Percentiles rank a stretch among this genome's conserved stretches.
Conservation (phyloP, 1,284 basidiomycete species). For the Austroboletus niveus region DNA sequence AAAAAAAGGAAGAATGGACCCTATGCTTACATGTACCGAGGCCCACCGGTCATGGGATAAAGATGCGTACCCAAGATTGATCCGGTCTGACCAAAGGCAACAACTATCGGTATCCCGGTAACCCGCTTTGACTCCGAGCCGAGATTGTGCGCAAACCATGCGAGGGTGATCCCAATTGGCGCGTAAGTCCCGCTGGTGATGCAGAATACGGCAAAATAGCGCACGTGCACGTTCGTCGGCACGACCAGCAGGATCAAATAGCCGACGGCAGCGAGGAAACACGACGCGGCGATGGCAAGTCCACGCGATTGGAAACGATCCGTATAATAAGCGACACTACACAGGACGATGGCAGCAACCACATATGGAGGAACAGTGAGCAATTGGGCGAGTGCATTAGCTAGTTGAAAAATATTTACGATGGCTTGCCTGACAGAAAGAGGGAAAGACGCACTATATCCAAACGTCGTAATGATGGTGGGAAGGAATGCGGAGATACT, state of each 20-base stretch:
- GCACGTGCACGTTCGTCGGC: conserved; percentile 47
- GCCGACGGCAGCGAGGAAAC: conserved; percentile 50
- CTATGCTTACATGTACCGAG: conserved; percentile 55
- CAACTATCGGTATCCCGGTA: conserved; percentile 72
- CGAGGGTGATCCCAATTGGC: conserved; percentile 64
- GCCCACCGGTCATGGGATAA: conserved; percentile 61
- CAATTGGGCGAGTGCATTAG: conserved; percentile 57
- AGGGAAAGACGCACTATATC: conserved; percentile 43
- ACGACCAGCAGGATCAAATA: conserved; percentile 38
- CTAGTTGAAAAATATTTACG: conserved; percentile 26
- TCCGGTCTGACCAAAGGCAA: conserved; percentile 76
- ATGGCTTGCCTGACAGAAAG: background rate
- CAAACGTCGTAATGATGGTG: conserved; percentile 75
- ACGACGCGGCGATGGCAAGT: conserved; percentile 50
- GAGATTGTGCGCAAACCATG: conserved; percentile 78
- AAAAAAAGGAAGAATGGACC: background rate
- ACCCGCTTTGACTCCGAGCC: conserved; percentile 77
- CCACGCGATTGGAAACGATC: conserved; percentile 76
- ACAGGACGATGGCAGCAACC: conserved; percentile 68
- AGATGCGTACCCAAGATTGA: conserved; percentile 70
- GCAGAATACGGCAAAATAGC: conserved; percentile 75
- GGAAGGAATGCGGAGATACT: conserved; percentile 83
- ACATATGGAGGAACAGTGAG: conserved; percentile 83
- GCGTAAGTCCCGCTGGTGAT: conserved; percentile 73
- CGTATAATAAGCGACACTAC: conserved; percentile 61